These are phyloP conservation scores for Cyberlindnera petersonii DNA, from an alignment of 805 yeast species.

Conservation along the genomic window DNA sequence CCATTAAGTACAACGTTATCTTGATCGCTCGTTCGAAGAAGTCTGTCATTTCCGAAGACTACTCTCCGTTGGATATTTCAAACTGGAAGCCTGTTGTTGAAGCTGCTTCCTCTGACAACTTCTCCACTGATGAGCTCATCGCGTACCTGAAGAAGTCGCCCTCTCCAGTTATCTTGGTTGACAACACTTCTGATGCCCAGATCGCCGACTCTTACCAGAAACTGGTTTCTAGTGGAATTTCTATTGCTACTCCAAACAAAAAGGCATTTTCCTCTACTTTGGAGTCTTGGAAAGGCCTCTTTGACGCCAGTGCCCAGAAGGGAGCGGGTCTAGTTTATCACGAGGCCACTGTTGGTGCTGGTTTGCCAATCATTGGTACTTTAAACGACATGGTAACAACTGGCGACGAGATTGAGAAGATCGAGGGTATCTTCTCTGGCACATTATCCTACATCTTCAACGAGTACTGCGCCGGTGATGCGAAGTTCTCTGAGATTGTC, in stretches of 20 bases:
- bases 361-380: constrained; percentile 88
- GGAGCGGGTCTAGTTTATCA: constrained; percentile 78
- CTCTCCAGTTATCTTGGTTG: constrained; percentile 78
- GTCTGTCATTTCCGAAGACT: constrained; percentile 66
- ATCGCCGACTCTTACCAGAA: constrained; percentile 76
- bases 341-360: constrained; percentile 99
- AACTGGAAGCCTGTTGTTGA: constrained; percentile 50
- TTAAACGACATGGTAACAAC: constrained; percentile 84
- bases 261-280: constrained; percentile 88
- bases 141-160: constrained; percentile 62
- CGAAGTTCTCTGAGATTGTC: constrained; percentile 87
- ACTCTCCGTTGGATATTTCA: constrained; percentile 62
- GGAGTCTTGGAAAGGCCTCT: constrained; percentile 72
- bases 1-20: constrained; percentile 70
- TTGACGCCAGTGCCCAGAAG: constrained; percentile 47
- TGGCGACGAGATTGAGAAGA: constrained; percentile 86
- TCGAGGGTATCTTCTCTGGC: constrained; percentile 97
- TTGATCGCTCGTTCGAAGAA: constrained; percentile 72
- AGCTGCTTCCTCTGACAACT: constrained; percentile 41
- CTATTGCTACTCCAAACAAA: constrained; percentile 97
- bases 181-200: constrained; percentile 84
- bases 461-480: constrained; percentile 73
- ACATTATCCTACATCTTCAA: constrained; percentile 93
- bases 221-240: constrained; percentile 72
- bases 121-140: constrained; percentile 55